phyloP scores from a whole-genome alignment of 257 asterid genomes.

The Scutellaria baicalensis region DNA sequence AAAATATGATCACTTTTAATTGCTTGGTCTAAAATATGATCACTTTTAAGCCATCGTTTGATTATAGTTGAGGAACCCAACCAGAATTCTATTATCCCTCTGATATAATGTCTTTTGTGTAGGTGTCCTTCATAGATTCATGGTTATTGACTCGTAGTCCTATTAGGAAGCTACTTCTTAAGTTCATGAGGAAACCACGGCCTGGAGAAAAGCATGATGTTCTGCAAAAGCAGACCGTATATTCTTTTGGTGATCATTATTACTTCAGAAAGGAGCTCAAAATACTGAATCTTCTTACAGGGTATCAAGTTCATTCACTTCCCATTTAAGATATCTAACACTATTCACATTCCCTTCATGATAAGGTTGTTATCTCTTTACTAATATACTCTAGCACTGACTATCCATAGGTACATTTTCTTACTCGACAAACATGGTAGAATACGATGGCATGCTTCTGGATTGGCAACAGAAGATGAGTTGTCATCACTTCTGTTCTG shows the following conservation, averaged over 20 bases:
- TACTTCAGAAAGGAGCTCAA: conserved; percentile 85
- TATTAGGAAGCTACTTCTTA: conserved; percentile 68
- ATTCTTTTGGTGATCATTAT: conserved; percentile 85
- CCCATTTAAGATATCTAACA: not conserved
- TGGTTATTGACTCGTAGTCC: conserved; percentile 65
- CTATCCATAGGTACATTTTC: conserved; percentile 57
- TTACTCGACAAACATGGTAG: conserved; percentile 79
- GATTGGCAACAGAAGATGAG: conserved; percentile 78
- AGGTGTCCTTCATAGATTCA: conserved; percentile 82
- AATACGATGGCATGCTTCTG: conserved; percentile 88
- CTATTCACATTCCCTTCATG: not conserved
- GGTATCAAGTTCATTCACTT: conserved; percentile 33
- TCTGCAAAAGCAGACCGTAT: conserved; percentile 52
- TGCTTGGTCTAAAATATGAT: not conserved
- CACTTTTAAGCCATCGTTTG: not conserved
- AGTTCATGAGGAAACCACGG: conserved; percentile 61
- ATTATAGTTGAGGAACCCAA: not conserved
- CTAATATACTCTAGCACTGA: not conserved
- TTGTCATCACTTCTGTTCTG: conserved; percentile 62
- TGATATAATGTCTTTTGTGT: conserved; percentile 13
- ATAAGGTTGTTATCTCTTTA: not conserved
- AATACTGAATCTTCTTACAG: conserved; percentile 74
- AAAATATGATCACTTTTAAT: too few relatives aligned
- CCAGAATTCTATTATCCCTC: not conserved
- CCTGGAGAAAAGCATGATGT: conserved; percentile 33